A percentile compares a stretch with the other conserved stretches of the same genome.
Evolutionary conservation across 441 rosid genomes (phyloP).

Genomic region (Euphorbia corollata): DNA sequence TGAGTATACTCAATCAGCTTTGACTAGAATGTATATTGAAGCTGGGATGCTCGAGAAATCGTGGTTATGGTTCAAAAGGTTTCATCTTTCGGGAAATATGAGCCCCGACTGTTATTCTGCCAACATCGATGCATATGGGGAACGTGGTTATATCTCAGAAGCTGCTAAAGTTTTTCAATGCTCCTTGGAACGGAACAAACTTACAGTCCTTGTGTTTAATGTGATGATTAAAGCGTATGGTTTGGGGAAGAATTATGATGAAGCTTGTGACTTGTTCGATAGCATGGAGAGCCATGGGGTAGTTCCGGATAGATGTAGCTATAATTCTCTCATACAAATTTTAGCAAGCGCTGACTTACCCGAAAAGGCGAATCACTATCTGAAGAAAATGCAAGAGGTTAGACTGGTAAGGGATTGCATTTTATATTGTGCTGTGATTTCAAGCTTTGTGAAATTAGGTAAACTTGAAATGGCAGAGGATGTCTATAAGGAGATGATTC

Average conservation of each 20-base stretch:
- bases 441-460: constrained; percentile 67
- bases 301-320: constrained; percentile 63
- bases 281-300: constrained; percentile 59
- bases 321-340: constrained; percentile 56
- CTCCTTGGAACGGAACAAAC: constrained; percentile 44
- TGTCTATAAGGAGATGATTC: constrained; percentile 58
- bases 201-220: constrained; percentile 60
- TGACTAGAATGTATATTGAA: constrained; percentile 77
- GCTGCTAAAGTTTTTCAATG: constrained; percentile 58
- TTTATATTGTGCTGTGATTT: constrained; percentile 66
- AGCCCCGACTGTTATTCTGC: constrained; percentile 84
- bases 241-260: constrained; percentile 42
- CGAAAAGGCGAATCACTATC: constrained; percentile 40
- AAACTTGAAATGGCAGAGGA: constrained; percentile 57
- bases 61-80: constrained; percentile 78
- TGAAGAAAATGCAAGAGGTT: constrained; percentile 60
- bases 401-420: constrained; percentile 63
- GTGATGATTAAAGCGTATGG: constrained; percentile 90
- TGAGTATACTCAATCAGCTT: constrained; percentile 81
- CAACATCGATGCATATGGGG: constrained; percentile 78
- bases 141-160: constrained; percentile 51
- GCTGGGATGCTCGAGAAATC: constrained; percentile 73
- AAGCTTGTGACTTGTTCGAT: constrained; percentile 61
- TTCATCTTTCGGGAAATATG: constrained; percentile 59
- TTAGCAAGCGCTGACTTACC: constrained; percentile 60